Evolutionary conservation across 228 moss, liverwort and hornwort genomes (phyloP), one percentile per base, ranked within the genome.

Genomic region (Sphagnum fallax): DNA sequence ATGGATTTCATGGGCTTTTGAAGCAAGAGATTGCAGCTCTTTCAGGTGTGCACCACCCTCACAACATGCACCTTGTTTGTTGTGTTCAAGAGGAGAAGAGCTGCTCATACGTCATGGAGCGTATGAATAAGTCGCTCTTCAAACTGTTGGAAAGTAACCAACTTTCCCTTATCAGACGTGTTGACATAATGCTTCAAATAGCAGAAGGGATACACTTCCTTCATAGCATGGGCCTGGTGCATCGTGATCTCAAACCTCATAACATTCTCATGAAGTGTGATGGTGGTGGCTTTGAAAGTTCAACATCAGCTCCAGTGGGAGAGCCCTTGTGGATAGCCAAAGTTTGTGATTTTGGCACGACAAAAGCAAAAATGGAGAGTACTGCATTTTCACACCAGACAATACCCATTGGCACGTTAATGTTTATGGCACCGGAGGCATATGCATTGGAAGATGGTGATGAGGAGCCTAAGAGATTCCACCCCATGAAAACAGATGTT

Each of bases 101-200:
- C 0, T 14, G 48, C 4, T 50, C 63, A 0, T 15, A 63, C 13
- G 68, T 74, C 5, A 74, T 78, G 78, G 74, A 78, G 51, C 78
- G 58, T 7, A 74, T 78, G 78, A 0, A 69, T 48, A 66, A 15
- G 62, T 65, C 65, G 18, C 73, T 77, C 48, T 12, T 0, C n/a
- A 47, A 62, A 0, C 10, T 69, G 4, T 47, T 73, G 1, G 32
- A 32, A 32, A 32, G 2, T 5, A 14, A 50, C 12, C 70, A 32
- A 0, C 73, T 80, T 5, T 32, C 76, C 49, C 72, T 65, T 59
- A 4, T 49, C 8, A 52, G 57, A 32, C 62, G 58, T 16, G 76
- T 80, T 0, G 73, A 70, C 52, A 4, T 80, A 10, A 80, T 76
- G 80, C 67, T 80, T 32, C 73, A 80, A 49, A 73, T 76, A 5